Evolutionary conservation across 2,329 filamentous ascomycete genomes (phyloP).

Genomic region (Cladosporium sp.): DNA sequence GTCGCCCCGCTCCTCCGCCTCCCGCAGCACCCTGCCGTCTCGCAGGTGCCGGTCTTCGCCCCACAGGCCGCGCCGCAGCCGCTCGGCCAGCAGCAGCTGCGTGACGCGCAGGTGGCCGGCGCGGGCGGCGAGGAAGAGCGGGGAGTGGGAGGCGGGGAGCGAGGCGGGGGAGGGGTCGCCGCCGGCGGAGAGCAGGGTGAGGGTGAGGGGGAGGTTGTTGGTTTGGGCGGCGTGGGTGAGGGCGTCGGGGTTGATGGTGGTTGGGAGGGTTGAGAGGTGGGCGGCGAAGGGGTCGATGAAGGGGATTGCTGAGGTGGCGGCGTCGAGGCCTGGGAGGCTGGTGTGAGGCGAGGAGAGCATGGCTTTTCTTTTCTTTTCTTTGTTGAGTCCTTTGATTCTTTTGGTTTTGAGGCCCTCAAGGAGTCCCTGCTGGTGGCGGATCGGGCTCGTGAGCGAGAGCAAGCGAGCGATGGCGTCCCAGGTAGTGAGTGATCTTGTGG

Average conservation of each 20-base stretch:
- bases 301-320: background rate
- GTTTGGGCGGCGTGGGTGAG: conserved; percentile 6
- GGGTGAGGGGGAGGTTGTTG: background rate
- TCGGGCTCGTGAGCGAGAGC: no score
- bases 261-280: background rate
- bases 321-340: background rate
- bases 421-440: no score
- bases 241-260: background rate
- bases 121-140: conserved; percentile 4
- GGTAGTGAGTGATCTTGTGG: no score
- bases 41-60: conserved; percentile 3
- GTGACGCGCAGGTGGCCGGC: background rate
- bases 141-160: conserved; percentile 2
- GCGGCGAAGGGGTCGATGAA: conserved; percentile 4
- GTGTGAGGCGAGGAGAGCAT: conserved; percentile 1
- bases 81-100: conserved; percentile 5
- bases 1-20: conserved; percentile 9
- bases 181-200: background rate
- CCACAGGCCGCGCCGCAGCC: conserved; percentile 8
- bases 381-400: background rate
- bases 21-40: conserved; percentile 1
- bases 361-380: background rate
- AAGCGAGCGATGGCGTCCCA: no score
- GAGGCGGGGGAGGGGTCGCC: background rate
- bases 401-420: background rate